Evolutionary conservation across 805 yeast genomes (phyloP).

Genomic region (Pichia manshurica): DNA sequence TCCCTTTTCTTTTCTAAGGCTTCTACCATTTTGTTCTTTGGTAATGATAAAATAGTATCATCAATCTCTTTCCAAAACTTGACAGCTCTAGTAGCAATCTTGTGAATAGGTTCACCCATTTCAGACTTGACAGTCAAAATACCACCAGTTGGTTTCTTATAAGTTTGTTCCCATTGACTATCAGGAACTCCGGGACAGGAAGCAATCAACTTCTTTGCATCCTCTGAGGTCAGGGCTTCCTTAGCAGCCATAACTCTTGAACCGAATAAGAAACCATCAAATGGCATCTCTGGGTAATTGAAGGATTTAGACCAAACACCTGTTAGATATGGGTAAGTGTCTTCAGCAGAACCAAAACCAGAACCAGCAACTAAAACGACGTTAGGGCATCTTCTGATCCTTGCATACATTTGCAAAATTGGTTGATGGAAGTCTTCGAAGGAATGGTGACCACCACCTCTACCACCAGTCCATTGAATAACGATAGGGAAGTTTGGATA

Average conservation of each 20-base stretch:
- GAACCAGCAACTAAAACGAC: constrained; percentile 94
- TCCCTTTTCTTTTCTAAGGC: constrained; percentile 79
- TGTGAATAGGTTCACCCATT: constrained; percentile 99
- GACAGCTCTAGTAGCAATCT: constrained; percentile 97
- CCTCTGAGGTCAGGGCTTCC: constrained; percentile 92
- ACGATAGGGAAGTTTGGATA: constrained; percentile 96
- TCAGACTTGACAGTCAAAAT: constrained; percentile 93
- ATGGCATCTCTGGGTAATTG: constrained; percentile 97
- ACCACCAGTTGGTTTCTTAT: constrained; percentile 96
- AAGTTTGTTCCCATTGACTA: constrained; percentile 85
- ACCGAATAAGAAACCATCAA: constrained; percentile 94
- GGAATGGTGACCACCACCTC: constrained; percentile 99
- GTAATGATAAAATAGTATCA: constrained; percentile 84
- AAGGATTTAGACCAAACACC: constrained; percentile 91
- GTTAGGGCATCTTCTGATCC: constrained; percentile 86
- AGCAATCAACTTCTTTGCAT: constrained; percentile 88
- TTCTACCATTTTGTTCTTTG: constrained; percentile 80
- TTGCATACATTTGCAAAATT: constrained; percentile 88
- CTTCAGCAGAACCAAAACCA: constrained; percentile 96
- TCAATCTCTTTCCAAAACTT: constrained; percentile 96
- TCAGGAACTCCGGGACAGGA: constrained; percentile 88
- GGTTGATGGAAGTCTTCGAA: constrained; percentile 99
- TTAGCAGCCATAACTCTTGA: constrained; percentile 96
- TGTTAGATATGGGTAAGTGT: constrained; percentile 94
- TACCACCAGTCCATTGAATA: constrained; percentile 99